phyloP scores from a whole-genome alignment of 306 rosid genomes.

The barrel medic (Medicago truncatula) region MtrunA17r5.0-ANR NC_053046.1:9450501-9451000 shows the following conservation, averaged over 20 bases:
- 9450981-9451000: constrained; percentile 86
- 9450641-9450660: not conserved
- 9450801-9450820: constrained; percentile 3
- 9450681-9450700: not conserved
- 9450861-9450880: constrained; percentile 54
- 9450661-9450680: not conserved
- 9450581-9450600: not conserved
- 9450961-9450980: constrained; percentile 78
- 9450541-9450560: not conserved
- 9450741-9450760: constrained; percentile 38
- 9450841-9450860: constrained; percentile 10
- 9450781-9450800: constrained; percentile 31
- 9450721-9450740: constrained; percentile 9
- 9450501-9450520: not conserved
- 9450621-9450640: not conserved
- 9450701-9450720: not conserved
- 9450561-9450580: not conserved
- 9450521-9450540: not conserved
- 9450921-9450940: constrained; percentile 90
- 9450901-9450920: constrained; percentile 84
- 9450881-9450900: constrained; percentile 75
- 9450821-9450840: constrained; percentile 32
- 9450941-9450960: constrained; percentile 71
- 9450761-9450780: constrained; percentile 37
- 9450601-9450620: not conserved